A percentile compares a stretch with the other conserved stretches of the same genome.
phyloP scores from a whole-genome alignment of 768 basidiomycete genomes.

The Lactifluus piperatus region DNA sequence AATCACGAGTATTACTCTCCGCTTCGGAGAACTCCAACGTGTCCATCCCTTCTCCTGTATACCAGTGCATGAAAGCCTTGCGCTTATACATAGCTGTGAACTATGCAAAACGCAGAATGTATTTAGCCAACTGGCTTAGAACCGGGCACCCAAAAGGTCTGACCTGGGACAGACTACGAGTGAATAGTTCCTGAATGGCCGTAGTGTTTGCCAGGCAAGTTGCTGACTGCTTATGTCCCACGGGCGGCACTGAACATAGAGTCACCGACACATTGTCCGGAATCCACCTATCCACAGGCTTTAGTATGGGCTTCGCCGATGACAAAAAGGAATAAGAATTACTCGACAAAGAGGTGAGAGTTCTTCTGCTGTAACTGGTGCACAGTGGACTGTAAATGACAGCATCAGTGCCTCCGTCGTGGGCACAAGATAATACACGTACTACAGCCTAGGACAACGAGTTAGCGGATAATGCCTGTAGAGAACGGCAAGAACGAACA shows the following conservation, averaged over 20 bases:
- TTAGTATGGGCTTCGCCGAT: neutral
- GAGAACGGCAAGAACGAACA: conserved; percentile 26
- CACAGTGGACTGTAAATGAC: conserved; percentile 47
- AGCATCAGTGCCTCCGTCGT: conserved; percentile 6
- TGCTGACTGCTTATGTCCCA: conserved; percentile 67
- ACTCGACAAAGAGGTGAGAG: conserved; percentile 75
- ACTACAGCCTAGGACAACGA: conserved; percentile 24
- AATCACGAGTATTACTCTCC: conserved; percentile 71
- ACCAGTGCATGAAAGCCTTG: conserved; percentile 85
- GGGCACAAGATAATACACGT: conserved; percentile 15
- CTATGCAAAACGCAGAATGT: conserved; percentile 29
- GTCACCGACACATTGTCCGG: conserved; percentile 86
- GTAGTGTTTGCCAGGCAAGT: conserved; percentile 73
- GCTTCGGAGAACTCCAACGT: conserved; percentile 80
- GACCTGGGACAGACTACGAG: conserved; percentile 57
- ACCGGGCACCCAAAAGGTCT: conserved; percentile 9
- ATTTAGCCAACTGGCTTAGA: neutral
- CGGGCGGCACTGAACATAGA: conserved; percentile 73
- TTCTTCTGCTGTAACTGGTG: conserved; percentile 68
- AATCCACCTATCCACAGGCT: conserved; percentile 55
- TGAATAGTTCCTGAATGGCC: conserved; percentile 79
- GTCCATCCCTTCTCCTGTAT: conserved; percentile 89
- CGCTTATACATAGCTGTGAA: conserved; percentile 79
- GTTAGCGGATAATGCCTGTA: conserved; percentile 24
- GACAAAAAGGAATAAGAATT: conserved; percentile 22